A percentile compares a stretch with the other conserved stretches of the same genome.
These are phyloP conservation scores for Chlorophyllum brunneum DNA, from an alignment of 768 basidiomycete species.

Conservation along the genomic window DNA sequence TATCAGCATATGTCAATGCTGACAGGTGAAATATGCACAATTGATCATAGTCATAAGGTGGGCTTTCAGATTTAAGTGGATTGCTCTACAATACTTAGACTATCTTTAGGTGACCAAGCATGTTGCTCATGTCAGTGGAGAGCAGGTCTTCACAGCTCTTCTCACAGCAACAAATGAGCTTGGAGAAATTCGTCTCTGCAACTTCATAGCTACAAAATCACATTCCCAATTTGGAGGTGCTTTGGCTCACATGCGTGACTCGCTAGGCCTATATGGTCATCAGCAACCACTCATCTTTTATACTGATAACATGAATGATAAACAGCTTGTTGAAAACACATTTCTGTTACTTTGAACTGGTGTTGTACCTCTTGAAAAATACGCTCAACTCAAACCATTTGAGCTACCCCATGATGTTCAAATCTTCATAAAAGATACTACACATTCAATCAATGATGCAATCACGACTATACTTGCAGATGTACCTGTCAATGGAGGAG, in stretches of 20 bases:
- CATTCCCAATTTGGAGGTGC: slow-evolving; percentile 23
- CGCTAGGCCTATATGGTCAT: too few relatives aligned
- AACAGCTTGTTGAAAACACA: too few relatives aligned
- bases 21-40: slow-evolving; percentile 3
- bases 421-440: not conserved
- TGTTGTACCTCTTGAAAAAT: too few relatives aligned
- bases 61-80: too few relatives aligned
- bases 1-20: slow-evolving; percentile 12
- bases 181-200: slow-evolving; percentile 18
- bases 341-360: too few relatives aligned
- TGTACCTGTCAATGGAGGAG: not conserved
- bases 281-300: too few relatives aligned
- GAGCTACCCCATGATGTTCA: too few relatives aligned
- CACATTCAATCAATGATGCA: slow-evolving; percentile 14
- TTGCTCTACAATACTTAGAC: too few relatives aligned
- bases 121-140: too few relatives aligned
- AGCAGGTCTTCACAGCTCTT: slow-evolving; percentile 21
- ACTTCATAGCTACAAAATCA: slow-evolving; percentile 25
- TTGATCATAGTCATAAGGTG: slow-evolving; percentile 15
- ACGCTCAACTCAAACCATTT: too few relatives aligned
- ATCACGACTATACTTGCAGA: slow-evolving; percentile 16
- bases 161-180: slow-evolving; percentile 25
- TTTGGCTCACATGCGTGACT: not conserved
- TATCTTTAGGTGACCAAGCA: too few relatives aligned
- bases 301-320: too few relatives aligned